Base-by-base conservation (phyloP, 495 filamentous ascomycete species). In the Immersiella caudata region DNA sequence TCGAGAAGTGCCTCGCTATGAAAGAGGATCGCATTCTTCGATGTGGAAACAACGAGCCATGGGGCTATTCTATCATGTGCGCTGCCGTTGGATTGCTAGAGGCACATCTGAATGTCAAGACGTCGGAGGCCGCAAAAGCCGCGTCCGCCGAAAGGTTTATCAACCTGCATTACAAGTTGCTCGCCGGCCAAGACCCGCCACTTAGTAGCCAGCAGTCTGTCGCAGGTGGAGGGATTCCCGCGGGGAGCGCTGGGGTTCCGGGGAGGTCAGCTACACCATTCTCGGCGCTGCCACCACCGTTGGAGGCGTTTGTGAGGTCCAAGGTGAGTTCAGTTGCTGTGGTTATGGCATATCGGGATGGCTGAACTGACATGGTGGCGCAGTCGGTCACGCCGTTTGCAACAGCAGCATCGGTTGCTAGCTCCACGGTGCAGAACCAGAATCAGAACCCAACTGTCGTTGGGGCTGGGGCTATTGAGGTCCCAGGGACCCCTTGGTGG, bases 1-100 rank as follows among this genome's bases (percentile, higher is more conserved):
- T 82, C 51, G 78, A 80, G 64, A 78, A 77, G 68, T 81, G 80
- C 67, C 62, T 82, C 7, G 70, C 73, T 33, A 77, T 81, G 57
- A 80, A 81, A 68, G 80, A 82, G 68, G 79, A 82, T 60, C 74
- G 76, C n/a, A 78, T 81, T 20, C 72, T 82, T 0, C 69, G 79
- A 1, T 82, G 80, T 63, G 79, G 76, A 6, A 78, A 81, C 67
- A 76, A 80, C 73, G 80, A 82, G 68, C 80, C 79, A 7, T 82
- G 80, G 80, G 77, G 78, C 0, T 82, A 80, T 64, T 72, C 73
- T 25, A 80, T 81, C 69, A 76, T 82, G 77, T 81, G 76, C 35
- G 79, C 79, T 1, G 79, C 79, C 0, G 62, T 78, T 33, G 77
- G 79, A 6, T 68, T 82, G n/a, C 68, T 82, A 12, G 77, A 81